These are phyloP conservation scores for Phytopythium chamaehyphon DNA, from an alignment of 352 stramenopile genomes.

Conservation along the genomic window DNA sequence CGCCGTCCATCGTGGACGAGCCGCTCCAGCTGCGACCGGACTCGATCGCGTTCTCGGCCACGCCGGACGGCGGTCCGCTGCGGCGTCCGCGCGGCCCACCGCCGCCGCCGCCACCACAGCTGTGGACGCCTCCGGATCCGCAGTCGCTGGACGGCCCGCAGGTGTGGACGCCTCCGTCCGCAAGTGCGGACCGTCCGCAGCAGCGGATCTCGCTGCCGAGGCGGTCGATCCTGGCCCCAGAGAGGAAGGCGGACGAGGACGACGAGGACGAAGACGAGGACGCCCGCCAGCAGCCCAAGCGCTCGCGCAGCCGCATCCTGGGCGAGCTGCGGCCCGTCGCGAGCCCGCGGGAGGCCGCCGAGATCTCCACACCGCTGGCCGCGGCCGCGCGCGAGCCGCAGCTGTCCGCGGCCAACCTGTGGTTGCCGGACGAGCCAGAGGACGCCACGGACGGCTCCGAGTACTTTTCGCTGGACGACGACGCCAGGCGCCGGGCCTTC, in stretches of 20 bases:
- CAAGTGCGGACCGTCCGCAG: conserved; percentile 3
- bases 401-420: conserved; percentile 11
- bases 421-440: conserved; percentile 15
- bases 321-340: conserved; percentile 26
- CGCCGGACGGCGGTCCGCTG: neutral
- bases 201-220: conserved; percentile 18
- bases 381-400: conserved; percentile 6
- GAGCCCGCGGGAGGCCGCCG: conserved; percentile 3
- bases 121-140: neutral
- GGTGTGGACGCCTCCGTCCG: conserved; percentile 6
- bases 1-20: neutral
- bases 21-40: conserved; percentile 5
- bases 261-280: conserved; percentile 19
- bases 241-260: conserved; percentile 14
- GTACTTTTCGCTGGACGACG: conserved; percentile 15
- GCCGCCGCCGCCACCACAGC: conserved; percentile 9
- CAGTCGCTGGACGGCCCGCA: neutral
- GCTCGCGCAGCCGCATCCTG: conserved; percentile 30
- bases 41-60: conserved; percentile 4
- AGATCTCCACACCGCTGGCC: neutral
- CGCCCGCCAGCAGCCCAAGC: conserved; percentile 10
- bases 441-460: conserved; percentile 12
- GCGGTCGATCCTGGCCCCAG: conserved; percentile 23
- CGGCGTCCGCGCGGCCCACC: conserved; percentile 11
- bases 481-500: conserved; percentile 16